Evolutionary conservation across 805 yeast genomes (phyloP), one percentile per base, ranked within the genome.

Genomic region (Saccharomycopsis schoenii): DNA sequence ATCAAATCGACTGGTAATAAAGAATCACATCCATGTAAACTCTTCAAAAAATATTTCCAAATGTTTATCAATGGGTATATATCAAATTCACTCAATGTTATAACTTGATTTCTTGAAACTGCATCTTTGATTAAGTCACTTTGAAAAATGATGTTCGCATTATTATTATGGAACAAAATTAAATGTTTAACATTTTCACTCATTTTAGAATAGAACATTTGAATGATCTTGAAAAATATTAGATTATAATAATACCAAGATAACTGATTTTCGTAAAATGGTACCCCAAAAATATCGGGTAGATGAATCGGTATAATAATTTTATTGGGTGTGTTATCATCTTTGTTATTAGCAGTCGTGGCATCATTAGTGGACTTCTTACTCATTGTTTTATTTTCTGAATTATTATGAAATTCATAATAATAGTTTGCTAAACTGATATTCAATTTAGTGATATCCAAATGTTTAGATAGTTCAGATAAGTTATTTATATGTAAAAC

Each of bases 401-500:
- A 86, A 64, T 75, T 78, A 73, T 55, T 68, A 71, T n/a, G 76
- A 79, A 58, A 78, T 66, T 89, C 88, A 68, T 85, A 84, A 50
- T 85, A 73, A 70, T 89, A 91, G 5, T 89, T 88, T 56, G 83
- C 81, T 51, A 92, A 77, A 1, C 92, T 85, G 51, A 93, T 85
- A 65, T 92, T 84, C 55, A 93, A 72, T 60, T 79, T 79, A 2
- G 96, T 86, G 52, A 93, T 83, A 71, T 92, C 97, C 24, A 92
- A 75, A 64, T 79, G 71, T 41, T 76, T 75, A 4, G 88, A 80
- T 52, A 86, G 74, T 42, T 80, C 83, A n/a, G 82, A 73, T 41
- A 86, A 70, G 55, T 74, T 73, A 5, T 76, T 66, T 39, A 84
- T 78, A 67, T 82, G 83, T 15, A 78, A 70, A 50, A 79, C 65